These are phyloP conservation scores for Solanum sejunctum DNA, from an alignment of 257 asterid species.

Conservation along the genomic window DNA sequence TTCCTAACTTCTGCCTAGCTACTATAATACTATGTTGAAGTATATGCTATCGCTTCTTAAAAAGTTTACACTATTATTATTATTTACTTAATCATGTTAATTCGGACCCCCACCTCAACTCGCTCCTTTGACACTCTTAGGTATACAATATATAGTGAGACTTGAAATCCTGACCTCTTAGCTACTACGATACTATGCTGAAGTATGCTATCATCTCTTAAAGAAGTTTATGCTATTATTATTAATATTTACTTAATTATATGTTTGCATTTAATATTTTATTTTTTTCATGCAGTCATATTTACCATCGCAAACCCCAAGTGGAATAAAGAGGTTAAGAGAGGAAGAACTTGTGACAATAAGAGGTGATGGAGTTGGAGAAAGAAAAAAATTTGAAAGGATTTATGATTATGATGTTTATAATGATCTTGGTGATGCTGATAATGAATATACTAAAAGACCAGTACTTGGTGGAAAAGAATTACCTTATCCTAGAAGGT, in stretches of 20 bases:
- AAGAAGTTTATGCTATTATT: no score
- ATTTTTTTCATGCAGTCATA: conserved; percentile 30
- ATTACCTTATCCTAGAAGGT: conserved; percentile 65
- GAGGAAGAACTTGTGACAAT: conserved; percentile 27
- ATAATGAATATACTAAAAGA: conserved; percentile 19
- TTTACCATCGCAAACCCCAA: conserved; percentile 63
- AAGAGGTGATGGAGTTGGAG: conserved; percentile 55
- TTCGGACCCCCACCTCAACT: background rate
- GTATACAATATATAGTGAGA: background rate
- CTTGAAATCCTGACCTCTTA: background rate
- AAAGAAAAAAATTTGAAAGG: conserved; percentile 36
- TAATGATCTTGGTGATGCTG: conserved; percentile 71
- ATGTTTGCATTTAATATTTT: background rate
- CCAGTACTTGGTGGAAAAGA: conserved; percentile 60
- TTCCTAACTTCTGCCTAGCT: no score
- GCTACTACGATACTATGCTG: no score
- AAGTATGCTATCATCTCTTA: no score
- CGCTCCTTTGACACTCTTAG: background rate
- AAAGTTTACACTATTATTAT: no score
- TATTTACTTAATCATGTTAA: background rate
- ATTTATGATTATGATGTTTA: conserved; percentile 72
- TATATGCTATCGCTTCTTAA: no score
- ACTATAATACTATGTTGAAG: no score
- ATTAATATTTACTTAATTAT: background rate
- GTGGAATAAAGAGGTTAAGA: conserved; percentile 28